These are phyloP conservation scores for Paulownia fortunei DNA, from an alignment of 257 asterid species.

Conservation along the genomic window DNA sequence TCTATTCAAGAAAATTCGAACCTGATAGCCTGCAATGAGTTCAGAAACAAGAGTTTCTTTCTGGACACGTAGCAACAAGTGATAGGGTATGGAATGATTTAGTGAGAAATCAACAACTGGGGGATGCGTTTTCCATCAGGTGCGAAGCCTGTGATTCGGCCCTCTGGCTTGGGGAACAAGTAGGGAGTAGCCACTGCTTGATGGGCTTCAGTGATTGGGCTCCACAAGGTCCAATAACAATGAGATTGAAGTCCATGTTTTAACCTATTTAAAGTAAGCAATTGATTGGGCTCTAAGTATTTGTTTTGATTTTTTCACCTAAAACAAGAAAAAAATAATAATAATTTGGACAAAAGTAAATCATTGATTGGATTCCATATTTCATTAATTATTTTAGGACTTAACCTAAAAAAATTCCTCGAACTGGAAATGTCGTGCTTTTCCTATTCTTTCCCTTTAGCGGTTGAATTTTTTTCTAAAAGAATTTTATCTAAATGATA, in stretches of 20 bases:
- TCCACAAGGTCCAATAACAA: neutral
- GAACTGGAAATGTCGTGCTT: too few relatives aligned
- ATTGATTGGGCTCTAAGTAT: too few relatives aligned
- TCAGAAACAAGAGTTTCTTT: too few relatives aligned
- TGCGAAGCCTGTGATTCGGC: neutral
- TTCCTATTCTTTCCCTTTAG: too few relatives aligned
- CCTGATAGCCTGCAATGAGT: neutral
- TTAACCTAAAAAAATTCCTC: too few relatives aligned
- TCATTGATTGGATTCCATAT: too few relatives aligned
- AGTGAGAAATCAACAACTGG: neutral
- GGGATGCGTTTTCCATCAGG: neutral
- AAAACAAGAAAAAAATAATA: too few relatives aligned
- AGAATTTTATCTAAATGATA: too few relatives aligned
- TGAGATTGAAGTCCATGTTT: neutral
- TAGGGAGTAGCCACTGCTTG: neutral
- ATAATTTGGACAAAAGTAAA: too few relatives aligned
- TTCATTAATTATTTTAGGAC: too few relatives aligned
- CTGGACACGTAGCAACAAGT: neutral
- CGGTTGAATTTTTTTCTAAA: too few relatives aligned
- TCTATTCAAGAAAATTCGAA: neutral
- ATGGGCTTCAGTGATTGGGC: slow-evolving; percentile 1
- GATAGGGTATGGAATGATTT: neutral
- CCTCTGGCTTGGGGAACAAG: slow-evolving; percentile 21
- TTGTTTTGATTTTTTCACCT: too few relatives aligned
- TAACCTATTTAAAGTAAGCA: neutral